Conservation (phyloP, 2,329 filamentous ascomycete genomes). For the Cladophialophora bantiana region DNA sequence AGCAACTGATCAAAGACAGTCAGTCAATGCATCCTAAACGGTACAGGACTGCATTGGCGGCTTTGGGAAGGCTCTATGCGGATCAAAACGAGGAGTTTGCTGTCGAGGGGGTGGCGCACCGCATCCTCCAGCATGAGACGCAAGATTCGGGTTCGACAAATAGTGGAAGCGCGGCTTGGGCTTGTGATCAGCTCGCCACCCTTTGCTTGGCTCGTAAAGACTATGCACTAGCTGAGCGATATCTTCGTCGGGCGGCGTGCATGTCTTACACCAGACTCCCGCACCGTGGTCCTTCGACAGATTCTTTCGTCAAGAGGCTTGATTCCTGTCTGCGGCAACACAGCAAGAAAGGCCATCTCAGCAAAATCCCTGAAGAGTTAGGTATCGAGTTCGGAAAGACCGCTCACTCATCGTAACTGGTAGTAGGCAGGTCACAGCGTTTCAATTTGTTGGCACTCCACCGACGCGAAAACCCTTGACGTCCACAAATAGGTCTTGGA, state of each 20-base stretch:
- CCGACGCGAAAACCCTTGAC: neutral
- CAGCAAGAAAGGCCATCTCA: slow-evolving; percentile 16
- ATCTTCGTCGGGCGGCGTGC: slow-evolving; percentile 26
- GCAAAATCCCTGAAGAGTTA: neutral
- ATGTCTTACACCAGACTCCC: slow-evolving; percentile 21
- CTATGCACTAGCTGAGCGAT: slow-evolving; percentile 24
- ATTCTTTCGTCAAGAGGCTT: slow-evolving; percentile 20
- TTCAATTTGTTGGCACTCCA: neutral
- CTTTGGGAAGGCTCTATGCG: slow-evolving; percentile 27
- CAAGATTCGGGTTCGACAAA: slow-evolving; percentile 19
- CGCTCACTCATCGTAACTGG: neutral
- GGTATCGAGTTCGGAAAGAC: neutral
- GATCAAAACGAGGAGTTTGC: slow-evolving; percentile 31
- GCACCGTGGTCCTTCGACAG: slow-evolving; percentile 32
- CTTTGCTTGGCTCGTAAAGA: slow-evolving; percentile 26
- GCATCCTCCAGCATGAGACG: slow-evolving; percentile 28
- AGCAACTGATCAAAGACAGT: slow-evolving; percentile 30
- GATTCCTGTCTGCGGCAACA: slow-evolving; percentile 26
- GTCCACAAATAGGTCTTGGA: neutral
- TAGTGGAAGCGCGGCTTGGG: slow-evolving; percentile 30
- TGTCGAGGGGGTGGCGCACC: slow-evolving; percentile 29
- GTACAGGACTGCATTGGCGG: slow-evolving; percentile 30
- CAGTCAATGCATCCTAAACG: slow-evolving; percentile 28
- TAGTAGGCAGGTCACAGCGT: neutral
- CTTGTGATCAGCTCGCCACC: slow-evolving; percentile 32